Evolutionary conservation across 2,329 filamentous ascomycete genomes (phyloP).

Genomic region (Penicillium oxalicum): DNA sequence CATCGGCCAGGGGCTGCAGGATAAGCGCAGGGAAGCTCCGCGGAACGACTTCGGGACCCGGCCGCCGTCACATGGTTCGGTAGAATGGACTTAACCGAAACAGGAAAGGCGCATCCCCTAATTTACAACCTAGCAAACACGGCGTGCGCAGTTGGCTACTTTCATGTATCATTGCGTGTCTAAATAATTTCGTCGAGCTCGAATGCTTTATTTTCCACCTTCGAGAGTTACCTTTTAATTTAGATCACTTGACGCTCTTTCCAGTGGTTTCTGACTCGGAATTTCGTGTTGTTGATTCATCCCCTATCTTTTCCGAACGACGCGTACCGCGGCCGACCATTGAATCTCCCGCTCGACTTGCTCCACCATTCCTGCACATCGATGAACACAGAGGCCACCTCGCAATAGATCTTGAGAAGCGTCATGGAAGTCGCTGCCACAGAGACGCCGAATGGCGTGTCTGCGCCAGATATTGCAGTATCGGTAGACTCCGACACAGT

Average conservation of each 20-base stretch:
- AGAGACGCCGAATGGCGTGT: conserved; percentile 32
- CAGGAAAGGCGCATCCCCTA: conserved; percentile 18
- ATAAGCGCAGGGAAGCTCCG: background rate
- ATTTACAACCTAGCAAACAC: conserved; percentile 20
- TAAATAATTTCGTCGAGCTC: conserved; percentile 2
- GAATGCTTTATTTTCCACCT: conserved; percentile 3
- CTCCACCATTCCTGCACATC: conserved; percentile 18
- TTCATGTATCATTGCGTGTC: conserved; percentile 1
- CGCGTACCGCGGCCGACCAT: conserved; percentile 17
- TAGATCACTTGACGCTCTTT: conserved; percentile 7
- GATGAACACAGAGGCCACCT: conserved; percentile 26
- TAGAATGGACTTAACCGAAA: conserved; percentile 14
- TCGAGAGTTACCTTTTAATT: conserved; percentile 13
- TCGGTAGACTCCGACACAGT: conserved; percentile 61
- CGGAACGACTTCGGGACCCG: conserved; percentile 12
- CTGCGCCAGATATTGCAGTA: conserved; percentile 26
- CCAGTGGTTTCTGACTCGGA: background rate
- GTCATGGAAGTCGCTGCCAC: conserved; percentile 36
- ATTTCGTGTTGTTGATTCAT: conserved; percentile 1
- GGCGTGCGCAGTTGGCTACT: conserved; percentile 15
- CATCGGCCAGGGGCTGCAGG: background rate
- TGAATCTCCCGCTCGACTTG: conserved; percentile 11
- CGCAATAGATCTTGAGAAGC: conserved; percentile 22
- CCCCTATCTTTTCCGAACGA: conserved; percentile 4
- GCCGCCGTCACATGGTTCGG: conserved; percentile 18